Percentiles rank a stretch among this genome's conserved stretches.
Evolutionary conservation across 768 basidiomycete species (phyloP).

Genomic region (Pleurotus tuber-regium): DNA sequence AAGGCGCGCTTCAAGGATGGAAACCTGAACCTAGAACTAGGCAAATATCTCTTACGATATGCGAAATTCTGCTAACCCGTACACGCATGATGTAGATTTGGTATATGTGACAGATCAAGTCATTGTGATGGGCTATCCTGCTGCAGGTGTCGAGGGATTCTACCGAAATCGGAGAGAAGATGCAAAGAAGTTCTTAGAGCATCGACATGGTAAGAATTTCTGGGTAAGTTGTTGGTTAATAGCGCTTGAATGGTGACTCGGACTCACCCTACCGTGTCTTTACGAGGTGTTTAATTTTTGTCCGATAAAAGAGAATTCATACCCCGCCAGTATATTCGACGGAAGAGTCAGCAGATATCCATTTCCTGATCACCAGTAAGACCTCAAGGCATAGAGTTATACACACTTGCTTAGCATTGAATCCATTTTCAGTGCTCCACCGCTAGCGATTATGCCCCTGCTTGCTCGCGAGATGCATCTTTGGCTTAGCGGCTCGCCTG

Average conservation of each 20-base stretch:
- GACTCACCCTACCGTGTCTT: no score
- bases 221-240: conserved; percentile 34
- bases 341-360: conserved; percentile 81
- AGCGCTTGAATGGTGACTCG: neutral
- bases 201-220: conserved; percentile 71
- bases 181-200: conserved; percentile 70
- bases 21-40: conserved; percentile 66
- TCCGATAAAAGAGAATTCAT: conserved; percentile 77
- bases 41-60: conserved; percentile 29
- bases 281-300: conserved; percentile 88
- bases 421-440: conserved; percentile 56
- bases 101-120: conserved; percentile 72
- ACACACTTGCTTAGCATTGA: no score
- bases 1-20: conserved; percentile 77
- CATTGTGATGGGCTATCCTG: conserved; percentile 85
- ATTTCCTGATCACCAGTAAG: conserved; percentile 89
- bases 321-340: conserved; percentile 64
- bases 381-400: no score
- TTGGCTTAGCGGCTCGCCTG: conserved; percentile 65
- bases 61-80: neutral
- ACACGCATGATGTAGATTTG: conserved; percentile 37
- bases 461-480: conserved; percentile 69
- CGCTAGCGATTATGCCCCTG: conserved; percentile 70
- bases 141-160: conserved; percentile 70
- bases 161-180: conserved; percentile 82